Conservation (phyloP, 1,139 yeast genomes). For the Yamadazyma songkhlaensis region DNA sequence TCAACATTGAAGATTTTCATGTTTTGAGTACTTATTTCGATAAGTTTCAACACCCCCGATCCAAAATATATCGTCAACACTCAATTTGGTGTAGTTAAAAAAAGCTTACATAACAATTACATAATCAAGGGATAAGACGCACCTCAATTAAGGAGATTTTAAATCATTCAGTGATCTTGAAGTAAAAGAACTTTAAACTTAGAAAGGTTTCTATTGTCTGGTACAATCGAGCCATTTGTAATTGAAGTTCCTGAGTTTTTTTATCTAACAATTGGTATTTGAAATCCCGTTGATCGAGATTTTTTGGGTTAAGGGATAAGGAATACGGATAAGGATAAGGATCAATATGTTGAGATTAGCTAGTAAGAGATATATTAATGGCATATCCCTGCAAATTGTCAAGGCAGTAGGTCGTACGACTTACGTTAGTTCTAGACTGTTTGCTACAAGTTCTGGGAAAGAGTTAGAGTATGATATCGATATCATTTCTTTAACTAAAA, state of each 20-base stretch:
- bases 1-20: no score
- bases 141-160: background rate
- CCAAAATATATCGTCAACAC: no score
- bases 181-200: background rate
- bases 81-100: no score
- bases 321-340: slow-evolving; percentile 1
- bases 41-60: no score
- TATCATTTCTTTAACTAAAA: slow-evolving; percentile 30
- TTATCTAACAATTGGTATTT: no score
- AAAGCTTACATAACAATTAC: background rate
- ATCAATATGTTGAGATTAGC: background rate
- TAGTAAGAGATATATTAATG: background rate
- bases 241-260: no score
- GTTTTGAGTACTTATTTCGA: no score
- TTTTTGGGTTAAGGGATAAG: background rate
- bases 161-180: background rate
- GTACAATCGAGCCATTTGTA: background rate
- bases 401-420: no score
- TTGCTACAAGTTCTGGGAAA: slow-evolving; percentile 8
- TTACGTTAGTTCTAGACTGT: background rate
- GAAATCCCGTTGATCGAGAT: no score
- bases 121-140: slow-evolving; percentile 1
- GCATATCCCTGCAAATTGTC: no score
- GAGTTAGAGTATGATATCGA: slow-evolving; percentile 34
- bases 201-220: slow-evolving; percentile 1